Conservation (phyloP, 1,284 basidiomycete genomes). For the Baeospora myosura region DNA sequence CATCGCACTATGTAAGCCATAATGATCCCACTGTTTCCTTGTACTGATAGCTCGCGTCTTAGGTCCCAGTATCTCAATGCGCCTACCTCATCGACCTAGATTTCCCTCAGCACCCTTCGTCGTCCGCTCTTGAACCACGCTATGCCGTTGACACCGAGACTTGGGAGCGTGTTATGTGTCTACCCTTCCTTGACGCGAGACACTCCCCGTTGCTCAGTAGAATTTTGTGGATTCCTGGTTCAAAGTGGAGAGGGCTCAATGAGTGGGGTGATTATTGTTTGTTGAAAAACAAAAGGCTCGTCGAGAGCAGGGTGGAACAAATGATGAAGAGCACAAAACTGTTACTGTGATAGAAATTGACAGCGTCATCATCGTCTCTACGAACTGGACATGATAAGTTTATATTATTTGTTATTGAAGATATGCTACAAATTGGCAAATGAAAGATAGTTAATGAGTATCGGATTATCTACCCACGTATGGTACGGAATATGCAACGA, state of each 20-base stretch:
- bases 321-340: conserved; percentile 1
- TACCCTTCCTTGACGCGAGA: conserved; percentile 75
- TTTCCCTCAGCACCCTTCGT: conserved; percentile 59
- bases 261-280: conserved; percentile 69
- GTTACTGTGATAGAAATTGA: not conserved
- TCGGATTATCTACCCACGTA: no score
- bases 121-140: conserved; percentile 66
- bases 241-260: conserved; percentile 56
- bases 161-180: conserved; percentile 76
- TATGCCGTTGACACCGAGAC: conserved; percentile 53
- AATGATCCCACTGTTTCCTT: conserved; percentile 7
- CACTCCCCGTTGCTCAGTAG: conserved; percentile 67
- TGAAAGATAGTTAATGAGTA: no score
- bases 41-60: no score
- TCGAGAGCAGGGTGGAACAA: conserved; percentile 31
- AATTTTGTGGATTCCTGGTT: conserved; percentile 71
- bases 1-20: conserved; percentile 73
- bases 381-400: no score
- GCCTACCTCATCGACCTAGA: conserved; percentile 86
- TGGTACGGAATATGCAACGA: no score
- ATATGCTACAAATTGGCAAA: no score
- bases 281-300: conserved; percentile 43
- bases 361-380: no score
- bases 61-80: conserved; percentile 71
- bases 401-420: no score